Evolutionary conservation across 345 rosid genomes (phyloP).

Genomic region (Raphanus raphanistrum): DNA sequence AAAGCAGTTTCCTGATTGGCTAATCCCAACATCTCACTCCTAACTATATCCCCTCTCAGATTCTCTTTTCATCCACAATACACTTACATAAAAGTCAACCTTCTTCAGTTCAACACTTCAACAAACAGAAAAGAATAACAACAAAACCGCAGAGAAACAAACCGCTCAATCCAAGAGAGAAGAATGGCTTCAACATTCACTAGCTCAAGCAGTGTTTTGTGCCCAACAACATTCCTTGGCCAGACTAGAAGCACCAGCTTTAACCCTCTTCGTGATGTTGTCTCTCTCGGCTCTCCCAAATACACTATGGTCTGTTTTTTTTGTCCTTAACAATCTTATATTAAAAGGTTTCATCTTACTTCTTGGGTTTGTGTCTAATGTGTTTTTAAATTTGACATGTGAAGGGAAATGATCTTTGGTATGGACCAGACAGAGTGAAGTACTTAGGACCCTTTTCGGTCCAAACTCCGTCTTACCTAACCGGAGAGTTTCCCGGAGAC

Average conservation of each 20-base stretch:
- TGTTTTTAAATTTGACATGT: not conserved
- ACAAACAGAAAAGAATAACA: constrained; percentile 25
- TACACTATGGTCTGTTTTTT: constrained; percentile 63
- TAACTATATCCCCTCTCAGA: constrained; percentile 44
- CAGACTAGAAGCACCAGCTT: constrained; percentile 51
- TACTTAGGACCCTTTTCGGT: constrained; percentile 97
- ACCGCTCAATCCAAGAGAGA: constrained; percentile 24
- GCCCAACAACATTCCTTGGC: constrained; percentile 73
- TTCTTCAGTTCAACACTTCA: constrained; percentile 18
- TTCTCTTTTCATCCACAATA: constrained; percentile 36
- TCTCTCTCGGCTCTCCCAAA: constrained; percentile 60
- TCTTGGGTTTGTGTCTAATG: constrained; percentile 22
- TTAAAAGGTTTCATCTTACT: constrained; percentile 1
- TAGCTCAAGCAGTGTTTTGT: constrained; percentile 64
- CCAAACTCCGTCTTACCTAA: constrained; percentile 89
- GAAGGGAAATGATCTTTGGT: constrained; percentile 83
- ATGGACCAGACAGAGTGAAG: constrained; percentile 95
- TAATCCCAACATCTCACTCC: constrained; percentile 30
- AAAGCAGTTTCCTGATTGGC: constrained; percentile 63
- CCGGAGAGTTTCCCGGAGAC: constrained; percentile 93
- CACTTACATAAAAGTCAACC: constrained; percentile 14
- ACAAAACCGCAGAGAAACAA: not conserved
- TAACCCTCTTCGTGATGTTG: constrained; percentile 70
- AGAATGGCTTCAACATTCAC: constrained; percentile 57
- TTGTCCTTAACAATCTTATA: not conserved